These are phyloP conservation scores for Capsicum baccatum DNA, from an alignment of 257 asterid genomes.

Conservation along the genomic window DNA sequence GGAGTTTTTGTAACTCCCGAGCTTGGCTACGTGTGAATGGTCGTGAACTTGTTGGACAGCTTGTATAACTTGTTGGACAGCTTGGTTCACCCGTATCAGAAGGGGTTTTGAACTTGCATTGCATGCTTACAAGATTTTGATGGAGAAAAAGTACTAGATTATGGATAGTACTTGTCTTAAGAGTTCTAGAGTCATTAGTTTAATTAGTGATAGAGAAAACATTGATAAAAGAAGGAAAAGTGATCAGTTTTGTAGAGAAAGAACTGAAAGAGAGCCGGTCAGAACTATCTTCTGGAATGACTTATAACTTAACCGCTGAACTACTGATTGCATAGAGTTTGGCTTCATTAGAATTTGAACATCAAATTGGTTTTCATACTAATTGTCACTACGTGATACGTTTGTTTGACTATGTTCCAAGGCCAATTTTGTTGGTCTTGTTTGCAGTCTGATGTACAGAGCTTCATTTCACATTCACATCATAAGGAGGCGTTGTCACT, in stretches of 20 bases:
- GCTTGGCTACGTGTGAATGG: too few species aligned
- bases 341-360: background rate
- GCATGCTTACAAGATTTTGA: conserved; percentile 7
- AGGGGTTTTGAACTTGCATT: background rate
- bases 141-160: background rate
- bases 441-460: background rate
- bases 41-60: too few species aligned
- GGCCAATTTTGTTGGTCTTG: background rate
- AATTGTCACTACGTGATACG: background rate
- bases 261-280: background rate
- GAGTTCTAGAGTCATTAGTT: background rate
- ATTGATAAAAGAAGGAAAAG: background rate
- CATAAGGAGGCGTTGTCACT: too few species aligned
- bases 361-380: background rate
- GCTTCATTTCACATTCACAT: too few species aligned
- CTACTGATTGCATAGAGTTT: background rate
- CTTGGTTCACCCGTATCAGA: too few species aligned
- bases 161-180: background rate
- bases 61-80: too few species aligned
- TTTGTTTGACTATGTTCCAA: background rate
- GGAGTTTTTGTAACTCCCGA: too few species aligned
- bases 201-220: background rate
- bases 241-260: conserved; percentile 8
- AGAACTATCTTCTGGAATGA: background rate
- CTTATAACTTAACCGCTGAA: background rate